Evolutionary conservation across 2,329 filamentous ascomycete species (phyloP).

Genomic region (Microsporum ferrugineum): DNA sequence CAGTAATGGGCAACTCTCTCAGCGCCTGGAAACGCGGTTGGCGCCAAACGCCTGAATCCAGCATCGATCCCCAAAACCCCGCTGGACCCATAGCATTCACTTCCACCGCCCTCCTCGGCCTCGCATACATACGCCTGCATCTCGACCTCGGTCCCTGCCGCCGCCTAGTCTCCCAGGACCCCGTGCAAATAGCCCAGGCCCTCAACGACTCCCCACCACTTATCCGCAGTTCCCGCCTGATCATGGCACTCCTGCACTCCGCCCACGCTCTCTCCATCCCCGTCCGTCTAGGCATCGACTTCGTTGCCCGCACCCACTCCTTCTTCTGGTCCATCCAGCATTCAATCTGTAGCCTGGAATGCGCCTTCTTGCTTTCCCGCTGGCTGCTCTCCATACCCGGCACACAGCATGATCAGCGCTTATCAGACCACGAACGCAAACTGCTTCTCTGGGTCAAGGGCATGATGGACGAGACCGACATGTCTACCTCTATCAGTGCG

Average conservation of each 20-base stretch:
- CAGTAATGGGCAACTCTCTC: constrained; percentile 37
- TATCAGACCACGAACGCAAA: constrained; percentile 39
- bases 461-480: constrained; percentile 41
- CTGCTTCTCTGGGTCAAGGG: constrained; percentile 39
- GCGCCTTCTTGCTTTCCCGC: constrained; percentile 39
- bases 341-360: constrained; percentile 44
- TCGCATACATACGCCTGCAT: constrained; percentile 39
- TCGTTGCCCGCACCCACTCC: constrained; percentile 43
- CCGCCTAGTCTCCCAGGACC: constrained; percentile 38
- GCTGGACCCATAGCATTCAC: constrained; percentile 45
- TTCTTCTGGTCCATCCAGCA: constrained; percentile 48
- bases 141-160: constrained; percentile 38
- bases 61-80: constrained; percentile 43
- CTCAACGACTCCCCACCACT: constrained; percentile 35
- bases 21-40: constrained; percentile 43
- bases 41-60: constrained; percentile 43
- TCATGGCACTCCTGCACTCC: constrained; percentile 43
- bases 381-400: constrained; percentile 37
- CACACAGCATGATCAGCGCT: constrained; percentile 32
- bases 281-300: constrained; percentile 42
- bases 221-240: constrained; percentile 35
- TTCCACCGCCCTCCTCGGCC: constrained; percentile 37
- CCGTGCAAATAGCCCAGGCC: constrained; percentile 36
- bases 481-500: constrained; percentile 31
- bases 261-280: constrained; percentile 45